Conservation (phyloP, 2,329 filamentous ascomycete genomes). For the Zalaria sp. region DNA sequence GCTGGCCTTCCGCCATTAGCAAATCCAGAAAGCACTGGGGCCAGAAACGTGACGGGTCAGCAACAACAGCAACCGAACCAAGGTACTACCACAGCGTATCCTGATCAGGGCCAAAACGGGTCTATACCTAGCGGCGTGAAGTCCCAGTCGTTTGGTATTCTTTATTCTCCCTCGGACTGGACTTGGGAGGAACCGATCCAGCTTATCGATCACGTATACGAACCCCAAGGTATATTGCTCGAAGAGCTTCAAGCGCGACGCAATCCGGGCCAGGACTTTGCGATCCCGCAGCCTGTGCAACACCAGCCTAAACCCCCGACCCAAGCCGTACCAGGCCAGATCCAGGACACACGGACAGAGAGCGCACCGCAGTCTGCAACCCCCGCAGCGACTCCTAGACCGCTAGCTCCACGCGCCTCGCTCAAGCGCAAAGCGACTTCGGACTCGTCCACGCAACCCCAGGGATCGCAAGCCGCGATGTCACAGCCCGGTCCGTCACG, state of each 20-base stretch:
- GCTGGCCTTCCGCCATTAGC: neutral
- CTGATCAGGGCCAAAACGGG: neutral
- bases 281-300: slow-evolving; percentile 17
- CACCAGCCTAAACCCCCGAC: no score
- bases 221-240: slow-evolving; percentile 31
- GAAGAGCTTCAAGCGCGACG: slow-evolving; percentile 20
- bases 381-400: slow-evolving; percentile 4
- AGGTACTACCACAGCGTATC: no score
- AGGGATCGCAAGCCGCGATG: neutral
- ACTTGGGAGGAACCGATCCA: slow-evolving; percentile 24
- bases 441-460: slow-evolving; percentile 2
- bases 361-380: slow-evolving; percentile 4
- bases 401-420: slow-evolving; percentile 3
- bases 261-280: slow-evolving; percentile 21
- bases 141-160: neutral
- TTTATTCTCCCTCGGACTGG: slow-evolving; percentile 11
- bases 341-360: no score
- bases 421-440: slow-evolving; percentile 11
- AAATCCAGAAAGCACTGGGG: neutral
- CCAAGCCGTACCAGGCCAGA: no score
- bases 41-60: neutral
- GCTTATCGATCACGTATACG: slow-evolving; percentile 22
- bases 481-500: neutral
- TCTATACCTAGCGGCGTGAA: neutral
- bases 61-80: neutral